A percentile compares a stretch with the other conserved stretches of the same genome.
These are phyloP conservation scores for Hapsidospora chrysogenum DNA, from an alignment of 495 filamentous ascomycete species.

Conservation along the genomic window DNA sequence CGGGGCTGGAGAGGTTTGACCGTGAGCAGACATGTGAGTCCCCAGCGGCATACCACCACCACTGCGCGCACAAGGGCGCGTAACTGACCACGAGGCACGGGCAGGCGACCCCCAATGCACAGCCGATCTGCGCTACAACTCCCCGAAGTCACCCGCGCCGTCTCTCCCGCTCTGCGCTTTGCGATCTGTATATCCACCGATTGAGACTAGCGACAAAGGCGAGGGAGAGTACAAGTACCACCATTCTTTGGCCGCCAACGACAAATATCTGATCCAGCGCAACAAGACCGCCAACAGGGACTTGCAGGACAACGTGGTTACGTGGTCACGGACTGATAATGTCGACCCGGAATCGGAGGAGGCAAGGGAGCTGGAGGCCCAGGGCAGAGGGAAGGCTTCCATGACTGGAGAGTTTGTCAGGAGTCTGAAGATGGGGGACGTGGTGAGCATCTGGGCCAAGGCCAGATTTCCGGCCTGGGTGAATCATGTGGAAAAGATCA, in stretches of 20 bases:
- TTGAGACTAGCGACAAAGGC: conserved; percentile 1
- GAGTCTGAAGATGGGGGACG: conserved; percentile 42
- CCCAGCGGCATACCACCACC: background rate
- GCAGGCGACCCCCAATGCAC: background rate
- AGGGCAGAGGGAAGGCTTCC: conserved; percentile 36
- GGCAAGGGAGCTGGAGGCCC: conserved; percentile 14
- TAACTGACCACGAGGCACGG: no score
- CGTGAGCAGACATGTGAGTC: conserved; percentile 7
- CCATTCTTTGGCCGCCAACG: conserved; percentile 22
- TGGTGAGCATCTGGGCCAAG: conserved; percentile 47
- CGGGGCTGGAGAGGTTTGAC: conserved; percentile 32
- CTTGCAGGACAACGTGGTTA: conserved; percentile 25
- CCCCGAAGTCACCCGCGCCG: background rate
- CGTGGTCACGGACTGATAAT: conserved; percentile 39
- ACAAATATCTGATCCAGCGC: conserved; percentile 30
- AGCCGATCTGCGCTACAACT: background rate
- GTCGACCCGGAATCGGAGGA: conserved; percentile 27
- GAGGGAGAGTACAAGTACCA: conserved; percentile 8
- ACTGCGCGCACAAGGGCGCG: background rate
- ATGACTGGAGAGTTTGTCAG: conserved; percentile 39
- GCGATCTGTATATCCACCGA: conserved; percentile 10
- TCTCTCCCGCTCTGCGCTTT: conserved; percentile 9
- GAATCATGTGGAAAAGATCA: conserved; percentile 38
- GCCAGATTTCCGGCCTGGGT: conserved; percentile 45
- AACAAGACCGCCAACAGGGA: conserved; percentile 25